A percentile compares a stretch with the other conserved stretches of the same genome.
phyloP scores from a whole-genome alignment of 1,284 basidiomycete genomes.

The Peniophora sp. region DNA sequence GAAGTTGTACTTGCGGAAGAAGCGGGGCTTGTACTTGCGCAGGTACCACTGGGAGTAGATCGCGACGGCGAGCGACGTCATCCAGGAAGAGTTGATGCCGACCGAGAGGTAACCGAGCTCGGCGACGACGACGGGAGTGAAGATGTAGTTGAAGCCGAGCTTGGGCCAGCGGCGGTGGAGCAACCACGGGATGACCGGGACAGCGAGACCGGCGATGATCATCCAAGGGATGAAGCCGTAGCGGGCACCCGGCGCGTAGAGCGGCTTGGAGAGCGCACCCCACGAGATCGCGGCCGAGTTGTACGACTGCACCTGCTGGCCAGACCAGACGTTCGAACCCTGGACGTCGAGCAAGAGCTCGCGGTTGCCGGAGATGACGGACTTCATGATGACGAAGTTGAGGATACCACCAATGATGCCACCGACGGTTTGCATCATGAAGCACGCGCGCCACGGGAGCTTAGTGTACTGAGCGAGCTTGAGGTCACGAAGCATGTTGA shows the following conservation, averaged over 20 bases:
- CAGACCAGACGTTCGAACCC: constrained; percentile 35
- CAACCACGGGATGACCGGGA: constrained; percentile 31
- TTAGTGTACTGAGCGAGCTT: constrained; percentile 46
- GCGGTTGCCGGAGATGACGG: constrained; percentile 22
- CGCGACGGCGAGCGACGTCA: constrained; percentile 19
- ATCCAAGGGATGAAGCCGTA: constrained; percentile 30
- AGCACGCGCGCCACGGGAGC: constrained; percentile 38
- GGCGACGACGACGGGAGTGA: constrained; percentile 25
- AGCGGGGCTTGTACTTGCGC: constrained; percentile 20
- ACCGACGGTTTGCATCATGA: constrained; percentile 32
- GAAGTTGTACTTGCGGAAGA: constrained; percentile 30
- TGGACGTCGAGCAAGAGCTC: constrained; percentile 29
- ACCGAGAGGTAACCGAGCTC: constrained; percentile 15
- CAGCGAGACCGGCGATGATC: constrained; percentile 27
- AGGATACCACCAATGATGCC: constrained; percentile 27
- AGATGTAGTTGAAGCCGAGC: constrained; percentile 24
- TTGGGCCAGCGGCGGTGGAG: constrained; percentile 29
- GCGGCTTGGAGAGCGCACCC: constrained; percentile 36
- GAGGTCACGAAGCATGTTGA: constrained; percentile 27
- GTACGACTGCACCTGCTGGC: constrained; percentile 26
- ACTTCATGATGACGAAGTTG: constrained; percentile 18
- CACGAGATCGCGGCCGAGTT: constrained; percentile 35
- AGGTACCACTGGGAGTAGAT: constrained; percentile 24
- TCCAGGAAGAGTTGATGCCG: constrained; percentile 16
- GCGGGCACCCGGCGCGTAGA: constrained; percentile 28